phyloP scores from a whole-genome alignment of 441 rosid genomes.

The Populus hybrid region DNA sequence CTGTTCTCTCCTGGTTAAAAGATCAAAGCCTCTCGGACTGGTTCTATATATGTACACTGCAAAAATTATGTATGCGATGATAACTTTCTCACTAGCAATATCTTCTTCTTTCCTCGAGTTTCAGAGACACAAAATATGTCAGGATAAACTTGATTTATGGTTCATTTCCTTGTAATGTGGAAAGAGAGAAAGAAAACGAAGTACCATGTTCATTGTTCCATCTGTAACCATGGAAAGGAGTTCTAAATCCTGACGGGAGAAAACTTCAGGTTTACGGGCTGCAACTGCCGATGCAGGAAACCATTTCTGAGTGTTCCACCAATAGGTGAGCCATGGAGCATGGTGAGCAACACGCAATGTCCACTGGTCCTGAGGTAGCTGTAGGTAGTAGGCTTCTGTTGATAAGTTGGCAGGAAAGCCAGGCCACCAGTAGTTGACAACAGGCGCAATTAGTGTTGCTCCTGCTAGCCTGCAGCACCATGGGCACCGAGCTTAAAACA shows the following conservation, averaged over 20 bases:
- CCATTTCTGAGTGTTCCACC: slow-evolving; percentile 70
- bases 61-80: neutral
- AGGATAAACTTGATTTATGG: neutral
- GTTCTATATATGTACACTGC: neutral
- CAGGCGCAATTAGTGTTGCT: slow-evolving; percentile 61
- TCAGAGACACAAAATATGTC: neutral
- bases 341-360: slow-evolving; percentile 51
- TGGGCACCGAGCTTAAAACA: neutral
- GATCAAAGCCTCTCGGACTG: neutral
- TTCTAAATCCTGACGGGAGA: slow-evolving; percentile 41
- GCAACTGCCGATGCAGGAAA: slow-evolving; percentile 42
- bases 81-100: neutral
- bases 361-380: slow-evolving; percentile 13
- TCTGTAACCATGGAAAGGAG: slow-evolving; percentile 22
- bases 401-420: slow-evolving; percentile 47
- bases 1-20: neutral
- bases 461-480: slow-evolving; percentile 49
- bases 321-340: slow-evolving; percentile 59
- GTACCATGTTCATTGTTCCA: slow-evolving; percentile 23
- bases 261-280: slow-evolving; percentile 27
- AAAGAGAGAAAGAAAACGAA: neutral
- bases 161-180: neutral
- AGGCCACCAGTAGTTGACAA: slow-evolving; percentile 61
- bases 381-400: slow-evolving; percentile 33
- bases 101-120: neutral